Evolutionary conservation across 2,329 filamentous ascomycete genomes (phyloP), one percentile per base, ranked within the genome.

Genomic region (Ascochyta rabiei): DNA sequence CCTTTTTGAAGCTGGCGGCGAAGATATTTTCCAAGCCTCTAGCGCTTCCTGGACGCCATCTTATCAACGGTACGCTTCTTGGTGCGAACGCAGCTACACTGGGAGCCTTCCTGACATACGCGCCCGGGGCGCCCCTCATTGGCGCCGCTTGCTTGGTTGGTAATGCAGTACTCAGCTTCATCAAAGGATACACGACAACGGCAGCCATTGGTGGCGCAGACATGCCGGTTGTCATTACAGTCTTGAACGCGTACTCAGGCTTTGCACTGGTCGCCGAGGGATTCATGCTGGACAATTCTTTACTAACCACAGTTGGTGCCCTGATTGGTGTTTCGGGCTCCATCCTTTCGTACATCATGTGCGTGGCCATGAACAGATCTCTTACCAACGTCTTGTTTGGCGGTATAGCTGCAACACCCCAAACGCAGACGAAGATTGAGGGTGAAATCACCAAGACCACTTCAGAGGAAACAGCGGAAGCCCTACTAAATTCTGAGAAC

Each of bases 161-260:
- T 35, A 96, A 90, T 70, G 87, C 91, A 0, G 79, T 84, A 0
- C 79, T 96, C 21, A 93, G 89, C 56, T 96, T 96, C 73, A 78
- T 89, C 58, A 93, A 96, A 73, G 92, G 92, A 7, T 96, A 86
- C 69, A 96, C 91, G 0, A 96, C 91, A 0, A 96, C 92, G 0
- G 84, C 91, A 2, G 90, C 90, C 0, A 96, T 96, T 67, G 92
- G 92, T 19, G 92, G 91, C n/a, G 91, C 91, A 12, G 92, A 96
- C 69, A 96, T 96, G 91, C 91, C 89, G 13, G 91, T 96, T 5
- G 90, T 95, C 28, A 96, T 96, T 60, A 96, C 91, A 0, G 91
- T 96, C 1, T 77, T 96, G 18, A 96, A 96, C 64, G 91, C 91
- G 0, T 96, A 96, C 72, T 93, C 90, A 42, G 92, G 92, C 12